Evolutionary conservation across 441 rosid species (phyloP).

Genomic region (Rhodomyrtus psidioides): DNA sequence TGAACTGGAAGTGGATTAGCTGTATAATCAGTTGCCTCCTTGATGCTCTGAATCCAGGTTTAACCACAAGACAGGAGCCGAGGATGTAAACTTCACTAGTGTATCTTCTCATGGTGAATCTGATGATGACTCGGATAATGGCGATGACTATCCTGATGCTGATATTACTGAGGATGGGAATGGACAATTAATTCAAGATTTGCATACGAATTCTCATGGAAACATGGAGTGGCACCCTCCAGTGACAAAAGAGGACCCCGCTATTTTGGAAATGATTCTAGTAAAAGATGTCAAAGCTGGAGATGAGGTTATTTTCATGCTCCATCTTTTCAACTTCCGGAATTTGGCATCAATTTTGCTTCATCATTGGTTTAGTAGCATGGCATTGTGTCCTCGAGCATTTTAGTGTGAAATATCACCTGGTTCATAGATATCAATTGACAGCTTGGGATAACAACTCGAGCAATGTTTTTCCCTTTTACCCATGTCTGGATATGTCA

Average conservation of each 20-base stretch:
- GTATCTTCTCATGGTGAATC: constrained; percentile 41
- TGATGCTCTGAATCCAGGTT: constrained; percentile 32
- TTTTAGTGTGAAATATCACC: not conserved
- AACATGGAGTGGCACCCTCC: constrained; percentile 18
- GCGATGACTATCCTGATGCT: constrained; percentile 6
- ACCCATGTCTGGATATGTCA: too few species aligned
- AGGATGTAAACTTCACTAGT: constrained; percentile 73
- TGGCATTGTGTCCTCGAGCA: not conserved
- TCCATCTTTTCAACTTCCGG: not conserved
- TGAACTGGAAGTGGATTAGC: not conserved
- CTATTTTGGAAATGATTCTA: constrained; percentile 79
- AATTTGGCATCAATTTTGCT: not conserved
- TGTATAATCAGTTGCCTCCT: not conserved
- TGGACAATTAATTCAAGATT: constrained; percentile 13
- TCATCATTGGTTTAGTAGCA: not conserved
- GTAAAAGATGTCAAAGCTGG: constrained; percentile 68
- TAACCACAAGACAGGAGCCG: constrained; percentile 89
- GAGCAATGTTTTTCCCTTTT: not conserved
- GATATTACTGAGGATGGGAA: not conserved
- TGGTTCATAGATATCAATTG: not conserved
- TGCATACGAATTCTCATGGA: constrained; percentile 10
- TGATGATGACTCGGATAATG: constrained; percentile 21
- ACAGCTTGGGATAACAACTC: not conserved
- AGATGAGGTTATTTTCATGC: constrained; percentile 48
- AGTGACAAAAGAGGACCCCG: constrained; percentile 20